Percentiles rank a stretch among this genome's conserved stretches.
These are phyloP conservation scores for Aleurites moluccanus DNA, from an alignment of 441 rosid species.

Conservation along the genomic window DNA sequence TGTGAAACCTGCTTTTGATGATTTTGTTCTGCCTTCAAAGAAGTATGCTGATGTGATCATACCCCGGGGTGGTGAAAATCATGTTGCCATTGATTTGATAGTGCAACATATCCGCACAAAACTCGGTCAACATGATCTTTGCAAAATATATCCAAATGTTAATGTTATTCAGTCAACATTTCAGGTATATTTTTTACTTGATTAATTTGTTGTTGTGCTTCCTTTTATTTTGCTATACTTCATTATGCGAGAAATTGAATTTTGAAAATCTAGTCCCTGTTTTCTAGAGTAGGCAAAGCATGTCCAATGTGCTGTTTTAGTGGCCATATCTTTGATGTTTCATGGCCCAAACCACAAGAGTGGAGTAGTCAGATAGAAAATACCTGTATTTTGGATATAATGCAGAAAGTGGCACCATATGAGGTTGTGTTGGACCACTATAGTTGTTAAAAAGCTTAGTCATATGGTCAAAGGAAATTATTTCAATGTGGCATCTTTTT, in stretches of 20 bases:
- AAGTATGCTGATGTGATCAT: conserved; percentile 96
- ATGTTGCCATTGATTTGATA: conserved; percentile 94
- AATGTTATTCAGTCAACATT: conserved; percentile 84
- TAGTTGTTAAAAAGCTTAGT: not conserved
- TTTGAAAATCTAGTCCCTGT: not conserved
- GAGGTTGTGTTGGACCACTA: not conserved
- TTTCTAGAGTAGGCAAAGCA: not conserved
- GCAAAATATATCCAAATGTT: conserved; percentile 89
- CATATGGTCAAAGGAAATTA: not conserved
- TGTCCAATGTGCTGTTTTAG: not conserved
- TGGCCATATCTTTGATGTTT: not conserved
- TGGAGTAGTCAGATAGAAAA: not conserved
- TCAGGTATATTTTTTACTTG: conserved; percentile 55
- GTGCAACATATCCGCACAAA: conserved; percentile 94
- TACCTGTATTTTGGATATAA: not conserved
- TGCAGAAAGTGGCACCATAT: not conserved
- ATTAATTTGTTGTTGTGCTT: not conserved
- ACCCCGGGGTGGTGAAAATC: conserved; percentile 97
- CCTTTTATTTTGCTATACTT: not conserved
- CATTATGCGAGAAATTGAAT: not conserved
- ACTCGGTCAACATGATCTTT: conserved; percentile 96
- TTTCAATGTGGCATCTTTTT: not conserved
- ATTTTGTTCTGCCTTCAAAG: conserved; percentile 93
- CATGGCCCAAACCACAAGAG: not conserved
- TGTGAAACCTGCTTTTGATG: conserved; percentile 99